Percentiles rank a stretch among this genome's conserved stretches.
Evolutionary conservation across 2,329 filamentous ascomycete species (phyloP).

Genomic region (Purpureocillium lavendulum): DNA sequence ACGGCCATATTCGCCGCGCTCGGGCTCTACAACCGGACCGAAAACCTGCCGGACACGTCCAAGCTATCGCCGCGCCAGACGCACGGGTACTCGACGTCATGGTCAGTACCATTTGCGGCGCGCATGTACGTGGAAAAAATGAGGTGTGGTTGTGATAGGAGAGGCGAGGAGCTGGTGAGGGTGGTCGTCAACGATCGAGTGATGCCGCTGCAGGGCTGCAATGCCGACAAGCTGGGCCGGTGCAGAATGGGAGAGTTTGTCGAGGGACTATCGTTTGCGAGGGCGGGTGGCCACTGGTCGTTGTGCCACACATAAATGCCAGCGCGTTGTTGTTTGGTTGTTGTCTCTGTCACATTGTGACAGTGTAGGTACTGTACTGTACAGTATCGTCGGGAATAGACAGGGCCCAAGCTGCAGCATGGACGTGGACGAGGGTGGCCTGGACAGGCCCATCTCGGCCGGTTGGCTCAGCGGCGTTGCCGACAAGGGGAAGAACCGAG

Average conservation of each 20-base stretch:
- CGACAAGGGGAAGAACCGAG: too few relatives aligned
- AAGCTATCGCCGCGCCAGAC: slow-evolving; percentile 42
- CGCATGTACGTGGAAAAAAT: slow-evolving; percentile 86
- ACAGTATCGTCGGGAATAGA: too few relatives aligned
- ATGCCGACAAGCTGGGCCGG: slow-evolving; percentile 59
- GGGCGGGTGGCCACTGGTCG: slow-evolving; percentile 64
- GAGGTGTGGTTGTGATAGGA: slow-evolving; percentile 41
- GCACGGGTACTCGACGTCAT: slow-evolving; percentile 65
- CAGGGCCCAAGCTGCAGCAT: too few relatives aligned
- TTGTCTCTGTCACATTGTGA: too few relatives aligned
- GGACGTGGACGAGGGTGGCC: too few relatives aligned
- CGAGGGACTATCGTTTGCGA: slow-evolving; percentile 65
- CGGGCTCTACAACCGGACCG: slow-evolving; percentile 65
- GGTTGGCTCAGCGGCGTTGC: too few relatives aligned
- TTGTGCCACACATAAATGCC: slow-evolving; percentile 35
- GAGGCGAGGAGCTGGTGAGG: slow-evolving; percentile 61
- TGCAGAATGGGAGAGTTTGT: slow-evolving; percentile 66
- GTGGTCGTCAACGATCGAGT: slow-evolving; percentile 81
- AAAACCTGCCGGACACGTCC: slow-evolving; percentile 40
- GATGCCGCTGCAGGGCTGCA: slow-evolving; percentile 61
- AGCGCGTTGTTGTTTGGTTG: too few relatives aligned
- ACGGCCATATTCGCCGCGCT: slow-evolving; percentile 66
- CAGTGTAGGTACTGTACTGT: too few relatives aligned
- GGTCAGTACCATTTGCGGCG: slow-evolving; percentile 74
- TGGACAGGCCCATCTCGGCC: too few relatives aligned